Percentiles rank a stretch among this genome's conserved stretches.
Evolutionary conservation across 2,329 filamentous ascomycete genomes (phyloP).

Genomic region (Conoideocrella luteorostrata): DNA sequence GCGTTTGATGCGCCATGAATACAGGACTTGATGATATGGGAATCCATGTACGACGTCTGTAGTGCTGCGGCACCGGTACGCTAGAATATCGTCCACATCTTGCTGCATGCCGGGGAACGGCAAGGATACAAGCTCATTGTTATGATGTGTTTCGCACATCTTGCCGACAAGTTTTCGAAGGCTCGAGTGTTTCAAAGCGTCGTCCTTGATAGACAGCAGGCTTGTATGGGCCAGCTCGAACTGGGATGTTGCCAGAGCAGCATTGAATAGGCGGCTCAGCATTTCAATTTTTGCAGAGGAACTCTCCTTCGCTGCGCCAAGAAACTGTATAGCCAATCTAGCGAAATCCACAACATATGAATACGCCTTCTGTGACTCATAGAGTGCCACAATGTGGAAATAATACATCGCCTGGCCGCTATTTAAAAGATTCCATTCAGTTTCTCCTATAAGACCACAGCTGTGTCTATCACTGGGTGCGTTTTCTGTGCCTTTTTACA

Average conservation of each 20-base stretch:
- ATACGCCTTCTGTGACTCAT: constrained; percentile 69
- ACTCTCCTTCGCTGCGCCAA: constrained; percentile 23
- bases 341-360: constrained; percentile 82
- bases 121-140: constrained; percentile 63
- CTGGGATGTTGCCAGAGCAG: constrained; percentile 69
- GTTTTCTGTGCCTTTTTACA: constrained; percentile 42
- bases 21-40: constrained; percentile 86
- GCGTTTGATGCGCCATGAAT: constrained; percentile 80
- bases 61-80: constrained; percentile 62
- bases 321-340: constrained; percentile 64
- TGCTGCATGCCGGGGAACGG: constrained; percentile 73
- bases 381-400: constrained; percentile 75
- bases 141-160: constrained; percentile 63
- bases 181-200: constrained; percentile 63
- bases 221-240: constrained; percentile 80
- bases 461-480: constrained; percentile 48
- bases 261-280: constrained; percentile 76
- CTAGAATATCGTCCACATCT: constrained; percentile 72
- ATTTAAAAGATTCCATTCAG: constrained; percentile 63
- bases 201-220: constrained; percentile 65
- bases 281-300: constrained; percentile 58
- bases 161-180: constrained; percentile 63
- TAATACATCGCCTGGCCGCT: constrained; percentile 79
- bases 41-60: constrained; percentile 60
- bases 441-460: constrained; percentile 64